phyloP scores from a whole-genome alignment of 345 rosid species.

The Eucalyptus virginea region DNA sequence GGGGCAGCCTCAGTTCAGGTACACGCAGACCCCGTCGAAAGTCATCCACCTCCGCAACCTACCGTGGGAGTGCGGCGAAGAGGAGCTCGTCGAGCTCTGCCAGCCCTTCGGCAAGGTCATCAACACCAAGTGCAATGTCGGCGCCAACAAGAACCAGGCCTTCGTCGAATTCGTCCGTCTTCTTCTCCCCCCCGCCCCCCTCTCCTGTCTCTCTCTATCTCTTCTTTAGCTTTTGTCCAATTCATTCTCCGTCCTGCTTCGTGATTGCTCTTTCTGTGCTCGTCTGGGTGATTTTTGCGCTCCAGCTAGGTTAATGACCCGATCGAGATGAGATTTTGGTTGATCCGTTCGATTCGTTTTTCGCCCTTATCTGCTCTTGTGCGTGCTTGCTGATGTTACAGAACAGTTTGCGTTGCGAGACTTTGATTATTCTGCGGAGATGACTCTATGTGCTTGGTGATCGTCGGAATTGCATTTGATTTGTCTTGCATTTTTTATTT shows the following conservation, averaged over 20 bases:
- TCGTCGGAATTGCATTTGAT: neutral
- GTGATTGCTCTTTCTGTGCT: neutral
- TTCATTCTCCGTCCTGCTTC: neutral
- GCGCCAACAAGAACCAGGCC: conserved; percentile 93
- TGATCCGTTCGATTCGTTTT: neutral
- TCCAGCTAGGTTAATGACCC: neutral
- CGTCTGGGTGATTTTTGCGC: neutral
- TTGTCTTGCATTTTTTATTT: neutral
- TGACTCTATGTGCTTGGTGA: neutral
- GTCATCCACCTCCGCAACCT: conserved; percentile 90
- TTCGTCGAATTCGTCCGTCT: conserved; percentile 79
- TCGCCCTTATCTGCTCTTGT: neutral
- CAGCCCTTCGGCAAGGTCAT: conserved; percentile 90
- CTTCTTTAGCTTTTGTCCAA: neutral
- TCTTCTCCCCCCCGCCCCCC: neutral
- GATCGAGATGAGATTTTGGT: neutral
- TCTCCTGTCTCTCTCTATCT: neutral
- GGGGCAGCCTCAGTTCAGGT: conserved; percentile 79
- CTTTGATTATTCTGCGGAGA: neutral
- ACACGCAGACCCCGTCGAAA: conserved; percentile 95
- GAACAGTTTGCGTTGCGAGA: neutral
- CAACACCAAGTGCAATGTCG: conserved; percentile 89
- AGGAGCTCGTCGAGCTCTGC: conserved; percentile 89
- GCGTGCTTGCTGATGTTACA: neutral
- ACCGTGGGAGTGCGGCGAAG: conserved; percentile 91